Percentiles rank a stretch among this genome's conserved stretches.
phyloP scores from a whole-genome alignment of 2,329 filamentous ascomycete genomes.

The Neonectria faginata region DNA sequence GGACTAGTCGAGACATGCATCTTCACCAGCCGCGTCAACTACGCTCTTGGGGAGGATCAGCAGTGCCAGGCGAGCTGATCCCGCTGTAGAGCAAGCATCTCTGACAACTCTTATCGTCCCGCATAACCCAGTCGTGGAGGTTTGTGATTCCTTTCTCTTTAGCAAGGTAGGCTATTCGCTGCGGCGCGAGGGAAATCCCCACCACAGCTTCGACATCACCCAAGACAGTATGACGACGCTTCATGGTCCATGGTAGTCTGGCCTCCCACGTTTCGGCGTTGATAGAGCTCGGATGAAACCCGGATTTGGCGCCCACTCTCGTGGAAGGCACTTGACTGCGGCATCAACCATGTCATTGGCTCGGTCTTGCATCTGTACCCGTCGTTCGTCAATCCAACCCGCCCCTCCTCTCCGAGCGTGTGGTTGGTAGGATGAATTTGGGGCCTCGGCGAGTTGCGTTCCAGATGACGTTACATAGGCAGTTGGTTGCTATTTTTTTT shows the following conservation, averaged over 20 bases:
- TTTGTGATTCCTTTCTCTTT: constrained; percentile 8
- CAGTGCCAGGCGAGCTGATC: constrained; percentile 29
- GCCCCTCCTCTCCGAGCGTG: constrained; percentile 23
- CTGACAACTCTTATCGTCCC: constrained; percentile 20
- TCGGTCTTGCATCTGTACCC: constrained; percentile 18
- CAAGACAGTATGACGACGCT: constrained; percentile 18
- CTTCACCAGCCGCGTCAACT: not conserved
- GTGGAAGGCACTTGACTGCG: constrained; percentile 32
- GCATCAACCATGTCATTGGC: constrained; percentile 20
- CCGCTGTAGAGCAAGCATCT: constrained; percentile 21
- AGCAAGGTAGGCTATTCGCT: constrained; percentile 2
- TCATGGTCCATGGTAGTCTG: constrained; percentile 23
- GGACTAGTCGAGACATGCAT: constrained; percentile 7
- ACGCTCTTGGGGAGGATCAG: constrained; percentile 27
- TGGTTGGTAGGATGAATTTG: constrained; percentile 27
- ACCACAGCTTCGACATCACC: not conserved
- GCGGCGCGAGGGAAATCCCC: constrained; percentile 10
- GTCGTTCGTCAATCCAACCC: constrained; percentile 24
- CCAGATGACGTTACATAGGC: constrained; percentile 28
- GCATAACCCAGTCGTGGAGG: constrained; percentile 8
- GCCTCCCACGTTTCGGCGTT: constrained; percentile 29
- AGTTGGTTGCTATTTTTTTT: constrained; percentile 21
- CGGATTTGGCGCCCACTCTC: constrained; percentile 26
- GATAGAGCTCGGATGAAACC: constrained; percentile 34
- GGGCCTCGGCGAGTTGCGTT: constrained; percentile 25